Conservation (phyloP, 208 protist species). For the Herpetomonas tarakana region DNA sequence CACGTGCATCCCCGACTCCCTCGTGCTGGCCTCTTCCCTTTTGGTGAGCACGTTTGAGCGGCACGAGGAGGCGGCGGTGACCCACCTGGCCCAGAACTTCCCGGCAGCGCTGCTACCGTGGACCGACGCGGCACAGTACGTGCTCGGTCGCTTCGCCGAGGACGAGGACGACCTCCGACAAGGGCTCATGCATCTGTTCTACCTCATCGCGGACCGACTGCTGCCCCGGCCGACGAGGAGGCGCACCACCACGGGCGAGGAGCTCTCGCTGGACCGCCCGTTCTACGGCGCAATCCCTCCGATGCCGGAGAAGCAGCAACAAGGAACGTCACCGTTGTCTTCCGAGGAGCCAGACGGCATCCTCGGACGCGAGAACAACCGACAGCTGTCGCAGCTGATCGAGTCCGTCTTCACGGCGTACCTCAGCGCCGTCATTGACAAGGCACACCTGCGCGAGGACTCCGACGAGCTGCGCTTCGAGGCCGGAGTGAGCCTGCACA, state of each 20-base stretch:
- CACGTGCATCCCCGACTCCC: slow-evolving; percentile 28
- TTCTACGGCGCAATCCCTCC: slow-evolving; percentile 8
- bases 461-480: slow-evolving; percentile 67
- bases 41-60: slow-evolving; percentile 79
- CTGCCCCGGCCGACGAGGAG: slow-evolving; percentile 24
- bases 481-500: slow-evolving; percentile 66
- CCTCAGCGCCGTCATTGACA: slow-evolving; percentile 65
- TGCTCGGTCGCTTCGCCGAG: slow-evolving; percentile 40
- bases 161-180: slow-evolving; percentile 75
- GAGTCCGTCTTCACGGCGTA: slow-evolving; percentile 52
- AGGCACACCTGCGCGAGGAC: slow-evolving; percentile 65
- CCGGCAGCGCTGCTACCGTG: slow-evolving; percentile 40
- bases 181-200: slow-evolving; percentile 75
- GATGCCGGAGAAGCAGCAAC: background rate
- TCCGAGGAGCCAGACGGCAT: slow-evolving; percentile 13
- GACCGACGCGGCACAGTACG: slow-evolving; percentile 37
- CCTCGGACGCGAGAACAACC: slow-evolving; percentile 14
- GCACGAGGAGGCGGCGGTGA: slow-evolving; percentile 39
- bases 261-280: slow-evolving; percentile 9
- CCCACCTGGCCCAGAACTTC: slow-evolving; percentile 35
- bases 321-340: background rate
- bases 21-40: slow-evolving; percentile 57
- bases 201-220: slow-evolving; percentile 57
- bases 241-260: background rate
- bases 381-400: slow-evolving; percentile 26